Conservation (phyloP, 2,329 filamentous ascomycete genomes). For the Exserohilum rostratum region DNA sequence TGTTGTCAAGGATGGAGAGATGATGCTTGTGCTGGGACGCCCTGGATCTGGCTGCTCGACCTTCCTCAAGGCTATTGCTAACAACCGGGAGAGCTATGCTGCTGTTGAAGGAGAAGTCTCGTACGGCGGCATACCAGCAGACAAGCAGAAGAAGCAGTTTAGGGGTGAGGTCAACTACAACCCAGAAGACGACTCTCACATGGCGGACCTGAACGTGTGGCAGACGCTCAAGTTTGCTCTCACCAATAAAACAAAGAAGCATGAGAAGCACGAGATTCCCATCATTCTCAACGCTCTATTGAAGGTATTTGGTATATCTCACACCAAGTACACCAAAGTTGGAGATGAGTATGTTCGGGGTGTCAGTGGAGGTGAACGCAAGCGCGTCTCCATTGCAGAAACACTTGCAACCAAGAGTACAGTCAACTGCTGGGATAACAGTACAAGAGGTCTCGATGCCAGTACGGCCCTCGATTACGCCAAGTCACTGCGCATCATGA, state of each 20-base stretch:
- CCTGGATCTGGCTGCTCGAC: constrained; percentile 78
- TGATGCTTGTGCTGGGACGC: constrained; percentile 74
- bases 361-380: constrained; percentile 80
- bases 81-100: constrained; percentile 70
- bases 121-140: constrained; percentile 73
- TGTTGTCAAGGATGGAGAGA: constrained; percentile 70
- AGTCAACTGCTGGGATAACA: constrained; percentile 81
- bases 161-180: constrained; percentile 81
- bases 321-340: constrained; percentile 75
- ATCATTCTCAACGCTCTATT: constrained; percentile 73
- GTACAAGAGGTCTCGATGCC: constrained; percentile 78
- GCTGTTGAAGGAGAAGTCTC: constrained; percentile 71
- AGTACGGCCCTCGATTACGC: constrained; percentile 80
- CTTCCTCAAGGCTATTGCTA: constrained; percentile 76
- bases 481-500: constrained; percentile 78
- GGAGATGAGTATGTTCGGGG: constrained; percentile 76
- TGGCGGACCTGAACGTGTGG: constrained; percentile 76
- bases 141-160: constrained; percentile 71
- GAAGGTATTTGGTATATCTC: constrained; percentile 78
- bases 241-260: constrained; percentile 75
- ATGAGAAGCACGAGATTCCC: constrained; percentile 67
- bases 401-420: constrained; percentile 70
- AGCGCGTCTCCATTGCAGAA: constrained; percentile 76
- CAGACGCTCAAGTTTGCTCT: constrained; percentile 78
- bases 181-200: constrained; percentile 76